These are phyloP conservation scores for Apiospora koreana DNA, from an alignment of 2,329 filamentous ascomycete species.

Conservation along the genomic window DNA sequence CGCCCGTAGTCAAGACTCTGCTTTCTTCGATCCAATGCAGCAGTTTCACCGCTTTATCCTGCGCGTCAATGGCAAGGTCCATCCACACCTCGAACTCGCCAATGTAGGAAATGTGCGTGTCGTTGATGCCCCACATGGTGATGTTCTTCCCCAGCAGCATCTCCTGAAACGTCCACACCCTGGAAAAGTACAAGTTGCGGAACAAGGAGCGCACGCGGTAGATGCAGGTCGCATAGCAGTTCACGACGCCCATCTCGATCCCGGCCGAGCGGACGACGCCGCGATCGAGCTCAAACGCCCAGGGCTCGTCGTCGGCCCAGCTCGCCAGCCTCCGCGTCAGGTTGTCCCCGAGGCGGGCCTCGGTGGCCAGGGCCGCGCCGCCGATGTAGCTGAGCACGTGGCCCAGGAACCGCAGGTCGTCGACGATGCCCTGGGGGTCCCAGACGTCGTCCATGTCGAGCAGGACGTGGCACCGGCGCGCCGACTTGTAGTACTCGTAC, in stretches of 20 bases:
- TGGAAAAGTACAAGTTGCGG: conserved; percentile 27
- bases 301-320: conserved; percentile 16
- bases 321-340: conserved; percentile 18
- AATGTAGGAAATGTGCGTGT: too few relatives aligned
- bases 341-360: conserved; percentile 21
- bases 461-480: conserved; percentile 24
- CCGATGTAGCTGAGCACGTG: conserved; percentile 38
- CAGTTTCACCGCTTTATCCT: too few relatives aligned
- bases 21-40: conserved; percentile 14
- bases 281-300: conserved; percentile 12
- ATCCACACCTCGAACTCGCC: too few relatives aligned
- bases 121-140: not conserved
- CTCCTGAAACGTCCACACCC: conserved; percentile 33
- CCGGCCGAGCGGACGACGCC: conserved; percentile 14
- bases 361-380: conserved; percentile 25
- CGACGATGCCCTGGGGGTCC: conserved; percentile 31
- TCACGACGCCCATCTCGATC: conserved; percentile 19
- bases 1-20: conserved; percentile 12
- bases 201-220: conserved; percentile 21
- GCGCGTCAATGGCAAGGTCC: too few relatives aligned
- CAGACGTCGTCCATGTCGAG: conserved; percentile 33
- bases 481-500: conserved; percentile 20
- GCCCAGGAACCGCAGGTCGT: conserved; percentile 32
- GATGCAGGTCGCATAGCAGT: conserved; percentile 19
- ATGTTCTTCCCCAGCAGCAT: conserved; percentile 33